Evolutionary conservation across 2,329 filamentous ascomycete genomes (phyloP), one percentile per base, ranked within the genome.

Genomic region (Ascochyta pisi): DNA sequence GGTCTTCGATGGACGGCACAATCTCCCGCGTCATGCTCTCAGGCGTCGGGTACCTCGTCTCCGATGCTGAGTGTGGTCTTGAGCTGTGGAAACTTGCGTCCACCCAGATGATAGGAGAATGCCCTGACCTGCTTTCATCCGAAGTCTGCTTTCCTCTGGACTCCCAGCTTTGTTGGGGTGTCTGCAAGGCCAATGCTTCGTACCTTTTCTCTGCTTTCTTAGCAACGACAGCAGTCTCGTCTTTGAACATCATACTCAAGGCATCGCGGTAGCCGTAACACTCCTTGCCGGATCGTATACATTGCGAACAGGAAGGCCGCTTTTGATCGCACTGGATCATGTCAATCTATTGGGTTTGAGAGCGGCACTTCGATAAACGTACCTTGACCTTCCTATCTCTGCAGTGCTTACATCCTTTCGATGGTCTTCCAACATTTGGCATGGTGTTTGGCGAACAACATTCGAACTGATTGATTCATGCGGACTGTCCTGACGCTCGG

Each of bases 321-420:
- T 69, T 68, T 38, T 66, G 67, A 41, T 74, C 71, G 50, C 71
- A 74, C 70, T 27, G 6, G 27, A 7, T 10, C 27, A 42, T 26
- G 33, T 51, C 29, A 50, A 34, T 42, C 27, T 24, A 15, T 37
- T 3, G 45, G 26, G 5, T 15, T 23, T 7, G 12, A 13, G 15
- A 22, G 6, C 6, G 7, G 23, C n/a, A 12, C 16, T 27, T 16
- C 9, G 6, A 9, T 22, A 13, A 16, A 29, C 26, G 19, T 57
- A 73, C 71, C 56, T 71, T 71, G 41, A 73, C 63, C 43, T 71
- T 74, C 43, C 69, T 61, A 15, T 68, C 64, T 42, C 71, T 67
- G 46, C 71, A 74, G 34, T 60, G 63, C 47, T 68, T 63, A 60
- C 71, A 74, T 22, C 69, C 71, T 53, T 66, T 67, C 16, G 66